A percentile compares a stretch with the other conserved stretches of the same genome.
phyloP scores from a whole-genome alignment of 805 yeast species.

The Kodamaea lidongshanica region DNA sequence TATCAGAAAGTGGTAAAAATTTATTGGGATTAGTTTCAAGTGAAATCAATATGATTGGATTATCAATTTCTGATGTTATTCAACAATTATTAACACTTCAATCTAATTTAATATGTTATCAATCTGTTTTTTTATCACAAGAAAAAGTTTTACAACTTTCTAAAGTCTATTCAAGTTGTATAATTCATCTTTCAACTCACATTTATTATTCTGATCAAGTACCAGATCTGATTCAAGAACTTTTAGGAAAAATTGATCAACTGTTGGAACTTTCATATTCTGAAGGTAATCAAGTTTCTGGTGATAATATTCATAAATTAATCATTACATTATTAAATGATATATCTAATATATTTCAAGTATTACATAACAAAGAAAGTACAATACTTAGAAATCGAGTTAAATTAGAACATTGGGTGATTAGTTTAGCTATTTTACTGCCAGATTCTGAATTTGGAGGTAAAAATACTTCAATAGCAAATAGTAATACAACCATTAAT shows the following conservation, averaged over 20 bases:
- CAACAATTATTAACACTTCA: constrained; percentile 53
- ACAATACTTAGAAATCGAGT: constrained; percentile 39
- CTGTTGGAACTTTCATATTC: constrained; percentile 15
- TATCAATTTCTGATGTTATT: constrained; percentile 76
- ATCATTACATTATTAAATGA: constrained; percentile 26
- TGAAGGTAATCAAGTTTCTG: constrained; percentile 8
- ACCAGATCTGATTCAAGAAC: constrained; percentile 70
- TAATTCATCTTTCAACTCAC: constrained; percentile 69
- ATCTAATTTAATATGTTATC: constrained; percentile 23
- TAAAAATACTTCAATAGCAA: constrained; percentile 1
- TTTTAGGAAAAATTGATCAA: constrained; percentile 42
- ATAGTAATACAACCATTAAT: constrained; percentile 2
- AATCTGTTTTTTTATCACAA: constrained; percentile 14
- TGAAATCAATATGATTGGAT: constrained; percentile 77
- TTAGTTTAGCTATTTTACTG: constrained; percentile 28
- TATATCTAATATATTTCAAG: constrained; percentile 25
- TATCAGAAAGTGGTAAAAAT: constrained; percentile 38
- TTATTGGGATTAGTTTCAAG: constrained; percentile 62
- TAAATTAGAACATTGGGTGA: constrained; percentile 39
- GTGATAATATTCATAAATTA: constrained; percentile 15
- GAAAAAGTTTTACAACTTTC: constrained; percentile 28
- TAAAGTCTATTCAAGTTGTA: constrained; percentile 46
- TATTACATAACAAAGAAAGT: constrained; percentile 27
- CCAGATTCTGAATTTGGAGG: constrained; percentile 16
- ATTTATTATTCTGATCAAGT: constrained; percentile 83